Evolutionary conservation across 768 basidiomycete genomes (phyloP).

Genomic region (Lactarius tabidus): DNA sequence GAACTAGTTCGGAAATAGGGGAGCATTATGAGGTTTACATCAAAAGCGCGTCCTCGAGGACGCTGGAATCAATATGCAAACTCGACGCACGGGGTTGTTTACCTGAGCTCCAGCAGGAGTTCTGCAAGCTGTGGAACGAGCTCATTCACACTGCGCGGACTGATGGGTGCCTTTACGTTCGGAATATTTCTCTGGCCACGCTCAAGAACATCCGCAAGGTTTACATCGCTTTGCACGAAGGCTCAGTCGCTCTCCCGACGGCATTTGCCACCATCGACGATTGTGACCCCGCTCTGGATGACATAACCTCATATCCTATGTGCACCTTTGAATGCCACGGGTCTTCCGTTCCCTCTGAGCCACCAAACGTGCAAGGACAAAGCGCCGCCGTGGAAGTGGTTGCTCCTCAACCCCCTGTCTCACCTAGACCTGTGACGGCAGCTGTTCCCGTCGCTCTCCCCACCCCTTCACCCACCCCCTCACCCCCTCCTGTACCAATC

Average conservation of each 20-base stretch:
- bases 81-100: neutral
- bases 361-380: too few relatives aligned
- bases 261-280: neutral
- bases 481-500: too few relatives aligned
- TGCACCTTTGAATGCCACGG: neutral
- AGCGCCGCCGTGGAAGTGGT: too few relatives aligned
- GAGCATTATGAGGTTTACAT: neutral
- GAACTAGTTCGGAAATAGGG: neutral
- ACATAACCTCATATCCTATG: neutral
- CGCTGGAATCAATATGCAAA: slow-evolving; percentile 1
- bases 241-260: too few relatives aligned
- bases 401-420: too few relatives aligned
- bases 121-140: slow-evolving; percentile 7
- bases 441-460: too few relatives aligned
- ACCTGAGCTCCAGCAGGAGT: slow-evolving; percentile 1
- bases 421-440: too few relatives aligned
- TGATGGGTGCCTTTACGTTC: neutral
- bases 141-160: neutral
- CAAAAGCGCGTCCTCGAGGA: neutral
- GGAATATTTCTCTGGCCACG: neutral
- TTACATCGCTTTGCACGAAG: slow-evolving; percentile 1
- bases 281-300: neutral
- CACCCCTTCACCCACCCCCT: too few relatives aligned
- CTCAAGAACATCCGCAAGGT: slow-evolving; percentile 14
- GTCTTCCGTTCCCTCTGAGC: too few relatives aligned